Evolutionary conservation across 2,329 filamentous ascomycete genomes (phyloP), one percentile per base, ranked within the genome.

Genomic region (Pyrenophora seminiperda): DNA sequence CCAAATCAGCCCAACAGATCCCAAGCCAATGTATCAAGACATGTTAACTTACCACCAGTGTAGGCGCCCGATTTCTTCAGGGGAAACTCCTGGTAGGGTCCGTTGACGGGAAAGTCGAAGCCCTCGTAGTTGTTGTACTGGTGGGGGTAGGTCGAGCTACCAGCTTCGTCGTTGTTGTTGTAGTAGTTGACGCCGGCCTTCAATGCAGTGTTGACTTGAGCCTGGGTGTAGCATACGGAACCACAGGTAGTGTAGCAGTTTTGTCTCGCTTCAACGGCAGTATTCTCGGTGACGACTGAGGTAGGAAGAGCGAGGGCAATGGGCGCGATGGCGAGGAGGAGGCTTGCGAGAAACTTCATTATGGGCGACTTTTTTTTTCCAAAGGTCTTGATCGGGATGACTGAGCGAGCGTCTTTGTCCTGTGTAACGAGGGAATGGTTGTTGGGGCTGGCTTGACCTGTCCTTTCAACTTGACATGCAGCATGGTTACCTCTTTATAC

Each of bases 11-110:
- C 24, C 24, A 10, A 20, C 20, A 5, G 1, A 2, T 1, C 29
- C 29, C 2, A 5, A 10, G 4, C 19, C 1, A 27, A 2, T 32
- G 17, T 7, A 2, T 13, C 13, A n/a, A 9, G 1, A 10, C 5
- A 32, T 11, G 27, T 7, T 24, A 18, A 71, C 76, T 64, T 64
- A 82, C 80, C 81, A 39, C 85, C 84, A 49, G 66, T 77, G 66
- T 85, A 87, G 1, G 79, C 66, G 15, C 77, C 78, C 20, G 71
- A 75, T 11, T 67, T 72, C 63, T 81, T 56, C 44, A 88, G 76
- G 1, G 85, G 85, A 68, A 86, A 88, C 69, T 88, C 85, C 53
- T 85, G 80, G 66, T 83, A 88, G 0, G 83, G 82, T 0, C 81
- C 82, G 3, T 66, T 56, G 4, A 85, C 79, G 2, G 75, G 58